These are phyloP conservation scores for Cryptosporidium sp. DNA, from an alignment of 169 alveolate genomes.

Conservation along the genomic window DNA sequence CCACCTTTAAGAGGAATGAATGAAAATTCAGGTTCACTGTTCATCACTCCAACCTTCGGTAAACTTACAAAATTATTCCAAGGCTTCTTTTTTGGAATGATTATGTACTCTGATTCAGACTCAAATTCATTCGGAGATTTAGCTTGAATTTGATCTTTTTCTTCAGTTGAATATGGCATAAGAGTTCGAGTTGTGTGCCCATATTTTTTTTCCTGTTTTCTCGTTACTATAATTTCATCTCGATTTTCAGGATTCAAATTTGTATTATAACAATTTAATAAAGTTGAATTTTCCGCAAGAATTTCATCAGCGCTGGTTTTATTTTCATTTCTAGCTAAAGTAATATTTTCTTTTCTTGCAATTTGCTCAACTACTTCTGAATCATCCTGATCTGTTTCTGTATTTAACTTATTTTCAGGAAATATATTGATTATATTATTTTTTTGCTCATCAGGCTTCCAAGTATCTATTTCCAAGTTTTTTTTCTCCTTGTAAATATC, in stretches of 20 bases:
- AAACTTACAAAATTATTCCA: conserved; percentile 25
- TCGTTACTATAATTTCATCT: neutral
- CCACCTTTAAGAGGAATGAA: conserved; percentile 40
- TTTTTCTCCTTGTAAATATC: neutral
- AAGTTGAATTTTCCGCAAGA: neutral
- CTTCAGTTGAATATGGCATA: neutral
- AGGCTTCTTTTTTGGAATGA: conserved; percentile 31
- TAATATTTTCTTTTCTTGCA: neutral
- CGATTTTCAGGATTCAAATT: neutral
- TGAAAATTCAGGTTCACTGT: conserved; percentile 41
- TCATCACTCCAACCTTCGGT: conserved; percentile 1
- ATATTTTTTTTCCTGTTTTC: neutral
- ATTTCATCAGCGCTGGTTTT: neutral
- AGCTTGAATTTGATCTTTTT: neutral
- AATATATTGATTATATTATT: conserved; percentile 21
- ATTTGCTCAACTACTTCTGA: neutral
- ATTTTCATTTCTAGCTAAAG: neutral
- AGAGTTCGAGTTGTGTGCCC: neutral
- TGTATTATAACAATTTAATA: neutral
- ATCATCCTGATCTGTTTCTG: conserved; percentile 1
- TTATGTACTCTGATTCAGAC: neutral
- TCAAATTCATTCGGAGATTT: neutral
- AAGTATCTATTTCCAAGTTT: neutral
- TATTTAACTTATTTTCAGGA: neutral
- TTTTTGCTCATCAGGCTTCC: neutral